Conservation (phyloP, 2,329 filamentous ascomycete species). For the Aspergillus flavus region DNA sequence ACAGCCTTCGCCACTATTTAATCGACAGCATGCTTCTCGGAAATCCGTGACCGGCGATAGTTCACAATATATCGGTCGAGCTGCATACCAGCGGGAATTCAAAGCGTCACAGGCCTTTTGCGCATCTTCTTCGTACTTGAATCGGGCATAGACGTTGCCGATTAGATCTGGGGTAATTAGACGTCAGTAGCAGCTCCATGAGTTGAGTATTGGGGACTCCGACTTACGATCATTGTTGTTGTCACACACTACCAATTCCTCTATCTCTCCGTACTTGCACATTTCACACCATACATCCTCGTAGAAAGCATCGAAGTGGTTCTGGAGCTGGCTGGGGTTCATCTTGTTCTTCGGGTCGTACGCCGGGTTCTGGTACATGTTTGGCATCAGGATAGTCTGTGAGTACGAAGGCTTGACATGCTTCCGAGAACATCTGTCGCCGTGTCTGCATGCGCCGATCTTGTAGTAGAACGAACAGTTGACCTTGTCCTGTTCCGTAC, state of each 20-base stretch:
- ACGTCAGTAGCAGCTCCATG: neutral
- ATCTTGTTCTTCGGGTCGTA: conserved; percentile 97
- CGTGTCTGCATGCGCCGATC: conserved; percentile 97
- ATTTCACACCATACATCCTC: conserved; percentile 99
- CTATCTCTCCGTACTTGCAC: conserved; percentile 96
- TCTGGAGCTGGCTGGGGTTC: conserved; percentile 93
- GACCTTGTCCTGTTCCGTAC: conserved; percentile 99
- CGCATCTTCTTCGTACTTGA: conserved; percentile 98
- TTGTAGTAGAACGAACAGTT: conserved; percentile 99
- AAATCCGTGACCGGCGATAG: conserved; percentile 96
- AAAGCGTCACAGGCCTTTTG: conserved; percentile 92
- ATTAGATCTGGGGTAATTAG: conserved; percentile 70
- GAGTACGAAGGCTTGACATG: conserved; percentile 99
- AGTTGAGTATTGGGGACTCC: neutral
- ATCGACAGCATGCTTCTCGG: conserved; percentile 91
- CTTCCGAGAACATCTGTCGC: conserved; percentile 96
- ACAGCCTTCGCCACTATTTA: conserved; percentile 94
- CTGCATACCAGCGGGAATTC: conserved; percentile 96
- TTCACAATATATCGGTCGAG: conserved; percentile 96
- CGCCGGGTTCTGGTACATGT: conserved; percentile 98
- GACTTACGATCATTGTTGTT: conserved; percentile 95
- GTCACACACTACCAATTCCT: conserved; percentile 97
- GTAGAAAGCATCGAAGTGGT: conserved; percentile 99
- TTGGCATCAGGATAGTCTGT: conserved; percentile 96
- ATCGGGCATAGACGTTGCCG: conserved; percentile 97